Evolutionary conservation across 148 eudicot genomes (phyloP).

Genomic region (Dianthus caryophyllus): DNA sequence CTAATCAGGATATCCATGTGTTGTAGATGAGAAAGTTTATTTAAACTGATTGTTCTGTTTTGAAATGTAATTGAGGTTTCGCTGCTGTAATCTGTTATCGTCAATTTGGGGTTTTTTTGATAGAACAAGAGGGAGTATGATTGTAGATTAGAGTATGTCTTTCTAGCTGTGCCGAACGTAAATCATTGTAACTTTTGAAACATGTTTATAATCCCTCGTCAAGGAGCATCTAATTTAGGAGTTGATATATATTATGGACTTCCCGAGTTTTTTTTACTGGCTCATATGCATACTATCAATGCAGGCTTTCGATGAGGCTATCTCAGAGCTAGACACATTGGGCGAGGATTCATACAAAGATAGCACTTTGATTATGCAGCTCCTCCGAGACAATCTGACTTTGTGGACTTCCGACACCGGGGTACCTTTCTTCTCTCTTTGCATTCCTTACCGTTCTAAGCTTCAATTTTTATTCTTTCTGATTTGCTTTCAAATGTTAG

Average conservation of each 20-base stretch:
- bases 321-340: slow-evolving; percentile 61
- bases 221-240: background rate
- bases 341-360: slow-evolving; percentile 80
- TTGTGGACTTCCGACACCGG: slow-evolving; percentile 62
- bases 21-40: background rate
- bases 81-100: no score
- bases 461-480: background rate
- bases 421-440: slow-evolving; percentile 26
- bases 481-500: background rate
- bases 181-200: background rate
- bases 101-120: no score
- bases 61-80: background rate
- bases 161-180: no score
- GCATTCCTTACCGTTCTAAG: background rate
- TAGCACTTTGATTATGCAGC: slow-evolving; percentile 75
- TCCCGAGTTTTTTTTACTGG: background rate
- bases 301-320: slow-evolving; percentile 74
- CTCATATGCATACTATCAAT: background rate
- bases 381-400: slow-evolving; percentile 64
- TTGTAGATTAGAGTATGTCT: no score
- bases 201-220: background rate
- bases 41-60: background rate
- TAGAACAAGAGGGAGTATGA: no score
- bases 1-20: background rate
- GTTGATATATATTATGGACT: background rate